phyloP scores from a whole-genome alignment of 2,329 filamentous ascomycete species.

The Decorospora gaudefroyi region DNA sequence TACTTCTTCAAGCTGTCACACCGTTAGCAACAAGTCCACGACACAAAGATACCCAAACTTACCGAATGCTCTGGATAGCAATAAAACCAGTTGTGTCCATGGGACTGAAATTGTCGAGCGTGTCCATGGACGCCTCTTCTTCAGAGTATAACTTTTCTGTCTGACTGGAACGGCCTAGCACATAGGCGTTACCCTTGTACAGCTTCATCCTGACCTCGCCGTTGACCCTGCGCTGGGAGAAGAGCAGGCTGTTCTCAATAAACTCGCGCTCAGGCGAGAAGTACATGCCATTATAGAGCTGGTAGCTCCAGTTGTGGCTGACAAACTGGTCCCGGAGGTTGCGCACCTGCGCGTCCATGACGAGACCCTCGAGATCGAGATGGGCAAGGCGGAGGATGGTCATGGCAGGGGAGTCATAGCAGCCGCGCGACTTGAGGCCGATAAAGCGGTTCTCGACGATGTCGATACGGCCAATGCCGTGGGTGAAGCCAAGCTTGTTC shows the following conservation, averaged over 20 bases:
- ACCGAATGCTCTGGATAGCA: constrained; percentile 66
- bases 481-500: constrained; percentile 70
- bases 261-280: constrained; percentile 74
- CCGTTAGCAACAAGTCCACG: background rate
- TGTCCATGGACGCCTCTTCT: constrained; percentile 71
- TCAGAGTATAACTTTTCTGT: constrained; percentile 73
- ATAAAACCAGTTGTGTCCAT: constrained; percentile 71
- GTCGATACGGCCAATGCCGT: constrained; percentile 80
- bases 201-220: constrained; percentile 62
- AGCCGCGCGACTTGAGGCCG: constrained; percentile 78
- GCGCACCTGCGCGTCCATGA: constrained; percentile 70
- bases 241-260: constrained; percentile 62
- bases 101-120: constrained; percentile 69
- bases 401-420: constrained; percentile 66
- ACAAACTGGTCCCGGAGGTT: constrained; percentile 72
- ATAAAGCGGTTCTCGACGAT: constrained; percentile 84
- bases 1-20: constrained; percentile 48
- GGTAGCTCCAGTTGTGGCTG: constrained; percentile 55
- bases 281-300: constrained; percentile 65
- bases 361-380: constrained; percentile 67
- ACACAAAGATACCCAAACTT: background rate
- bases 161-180: constrained; percentile 63
- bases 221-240: constrained; percentile 49
- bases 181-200: constrained; percentile 69
- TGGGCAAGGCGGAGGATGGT: constrained; percentile 60